Base-by-base conservation (phyloP, 73 alveolate species). In the Paramecium caudatum region DNA sequence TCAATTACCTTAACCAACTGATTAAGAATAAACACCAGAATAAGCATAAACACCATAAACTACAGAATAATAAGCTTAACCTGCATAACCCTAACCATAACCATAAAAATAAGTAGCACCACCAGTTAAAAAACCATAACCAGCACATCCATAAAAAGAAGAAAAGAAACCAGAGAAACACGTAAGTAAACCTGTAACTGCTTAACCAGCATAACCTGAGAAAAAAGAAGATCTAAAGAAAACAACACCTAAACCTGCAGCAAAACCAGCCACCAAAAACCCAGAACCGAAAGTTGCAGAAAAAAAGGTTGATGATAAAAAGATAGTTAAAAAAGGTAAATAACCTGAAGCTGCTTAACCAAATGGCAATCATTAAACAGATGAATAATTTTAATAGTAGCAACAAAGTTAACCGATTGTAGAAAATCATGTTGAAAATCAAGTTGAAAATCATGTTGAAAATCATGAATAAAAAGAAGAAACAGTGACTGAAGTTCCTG, bases 151-250 rank as follows among this genome's bases (percentile, higher is more conserved):
- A 50, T 50, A 50, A 23, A 55, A 55, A 55, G 80, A 55, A 0
- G 80, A 55, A 55, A 55, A 55, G 30, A 55, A 19, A 2, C n/a
- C 12, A 27, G 43, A 55, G 30, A 55, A 55, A 23, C n/a, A 55
- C 10, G 12, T 43, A 55, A 2, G 3, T 2, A 55, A 55, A 55
- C 2, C 41, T 10, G 30, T 27, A 55, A 55, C 45, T 55, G 17
- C 80, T 55, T 19, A 23, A 4, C 17, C 41, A 23, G 3, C 23
- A 21, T 6, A 55, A 55, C 41, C 41, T 23, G 80, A 55, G 30
- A 55, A 55, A 55, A 55, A 55, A 23, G 80, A 55, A 55, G 80
- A 55, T 23, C 23, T 27, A 55, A 55, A 55, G 3, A 55, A 55
- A 55, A 55, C 21, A 23, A 43, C 23, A 1, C 23, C 8, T 5